Evolutionary conservation across 371 early-diverging fungal genomes (phyloP).

Genomic region (Mortierella sp.): DNA sequence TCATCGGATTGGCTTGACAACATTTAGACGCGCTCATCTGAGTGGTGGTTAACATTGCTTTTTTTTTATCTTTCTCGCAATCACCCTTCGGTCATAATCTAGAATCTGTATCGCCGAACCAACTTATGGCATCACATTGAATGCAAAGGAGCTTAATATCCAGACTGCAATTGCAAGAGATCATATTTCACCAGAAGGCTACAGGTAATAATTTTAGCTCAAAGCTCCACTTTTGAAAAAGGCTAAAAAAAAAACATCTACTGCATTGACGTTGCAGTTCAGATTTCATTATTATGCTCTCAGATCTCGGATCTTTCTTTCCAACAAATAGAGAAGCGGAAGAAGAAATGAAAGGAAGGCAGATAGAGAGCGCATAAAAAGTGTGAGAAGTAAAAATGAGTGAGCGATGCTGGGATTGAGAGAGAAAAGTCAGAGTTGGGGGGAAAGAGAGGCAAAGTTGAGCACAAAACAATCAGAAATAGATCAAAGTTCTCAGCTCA

Average conservation of each 20-base stretch:
- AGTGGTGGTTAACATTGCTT: background rate
- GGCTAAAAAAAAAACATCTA: background rate
- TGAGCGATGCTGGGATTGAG: background rate
- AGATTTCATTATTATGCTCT: background rate
- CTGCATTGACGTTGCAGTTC: no score
- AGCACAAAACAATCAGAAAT: constrained; percentile 9
- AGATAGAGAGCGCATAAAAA: no score
- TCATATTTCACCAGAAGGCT: constrained; percentile 12
- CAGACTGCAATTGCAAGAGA: constrained; percentile 47
- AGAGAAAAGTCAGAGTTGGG: background rate
- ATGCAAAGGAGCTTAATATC: constrained; percentile 56
- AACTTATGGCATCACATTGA: constrained; percentile 34
- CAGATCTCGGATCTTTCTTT: background rate
- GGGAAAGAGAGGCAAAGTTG: background rate
- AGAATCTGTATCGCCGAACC: constrained; percentile 52
- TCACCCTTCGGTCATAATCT: background rate
- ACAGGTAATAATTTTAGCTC: constrained; percentile 41
- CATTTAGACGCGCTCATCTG: no score
- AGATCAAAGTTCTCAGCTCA: constrained; percentile 3
- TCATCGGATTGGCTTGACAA: no score
- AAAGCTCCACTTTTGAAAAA: no score
- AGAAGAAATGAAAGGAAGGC: background rate
- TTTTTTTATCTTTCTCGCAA: background rate
- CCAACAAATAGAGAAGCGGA: background rate
- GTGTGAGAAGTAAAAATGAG: background rate